These are phyloP conservation scores for Solanum neorickii DNA, from an alignment of 257 asterid genomes.

Conservation along the genomic window DNA sequence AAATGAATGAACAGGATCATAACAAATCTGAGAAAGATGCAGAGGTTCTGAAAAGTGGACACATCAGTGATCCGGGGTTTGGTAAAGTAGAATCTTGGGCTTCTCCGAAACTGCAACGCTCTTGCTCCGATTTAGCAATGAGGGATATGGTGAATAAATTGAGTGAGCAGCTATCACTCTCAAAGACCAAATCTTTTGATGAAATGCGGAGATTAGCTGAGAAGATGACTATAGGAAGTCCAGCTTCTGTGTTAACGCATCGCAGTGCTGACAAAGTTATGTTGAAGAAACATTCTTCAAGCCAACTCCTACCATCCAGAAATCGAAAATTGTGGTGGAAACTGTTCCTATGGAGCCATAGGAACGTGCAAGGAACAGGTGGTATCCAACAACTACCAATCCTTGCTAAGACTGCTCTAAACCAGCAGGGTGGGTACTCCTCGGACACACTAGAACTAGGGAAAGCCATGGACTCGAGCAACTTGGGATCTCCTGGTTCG, in stretches of 20 bases:
- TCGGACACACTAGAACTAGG: constrained; percentile 63
- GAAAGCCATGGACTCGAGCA: constrained; percentile 9
- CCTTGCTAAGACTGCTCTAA: constrained; percentile 12
- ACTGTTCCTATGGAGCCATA: constrained; percentile 72
- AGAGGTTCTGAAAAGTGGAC: constrained; percentile 28
- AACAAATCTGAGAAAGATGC: constrained; percentile 3
- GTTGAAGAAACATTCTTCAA: constrained; percentile 68
- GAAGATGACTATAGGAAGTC: constrained; percentile 21
- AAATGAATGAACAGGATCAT: constrained; percentile 5
- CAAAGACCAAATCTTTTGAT: constrained; percentile 37
- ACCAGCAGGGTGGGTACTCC: constrained; percentile 67
- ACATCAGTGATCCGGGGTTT: constrained; percentile 56
- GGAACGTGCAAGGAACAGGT: constrained; percentile 31
- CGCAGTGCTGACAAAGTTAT: constrained; percentile 64
- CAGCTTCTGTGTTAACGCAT: constrained; percentile 34
- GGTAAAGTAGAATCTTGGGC: constrained; percentile 29
- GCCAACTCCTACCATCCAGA: constrained; percentile 67
- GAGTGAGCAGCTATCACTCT: constrained; percentile 11
- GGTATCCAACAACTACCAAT: constrained; percentile 13
- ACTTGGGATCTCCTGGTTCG: constrained; percentile 28
- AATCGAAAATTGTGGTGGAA: constrained; percentile 74
- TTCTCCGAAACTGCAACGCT: constrained; percentile 41
- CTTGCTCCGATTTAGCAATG: constrained; percentile 49
- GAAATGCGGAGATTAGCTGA: constrained; percentile 38
- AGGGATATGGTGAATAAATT: constrained; percentile 20